Evolutionary conservation across 352 stramenopile genomes (phyloP), one percentile per base, ranked within the genome.

Genomic region (Phytophthora multivora): DNA sequence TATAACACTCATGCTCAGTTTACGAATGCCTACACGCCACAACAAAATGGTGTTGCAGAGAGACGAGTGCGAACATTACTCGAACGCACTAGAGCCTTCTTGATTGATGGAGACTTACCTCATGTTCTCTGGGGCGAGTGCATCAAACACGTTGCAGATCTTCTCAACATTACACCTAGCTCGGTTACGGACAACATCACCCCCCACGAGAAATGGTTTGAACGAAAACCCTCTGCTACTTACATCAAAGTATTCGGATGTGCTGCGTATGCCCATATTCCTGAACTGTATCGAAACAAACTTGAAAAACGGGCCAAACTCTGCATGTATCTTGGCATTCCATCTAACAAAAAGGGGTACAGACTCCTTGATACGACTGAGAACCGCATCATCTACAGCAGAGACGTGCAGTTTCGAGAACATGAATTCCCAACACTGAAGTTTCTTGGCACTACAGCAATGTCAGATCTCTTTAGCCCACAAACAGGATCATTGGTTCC

Each of bases 361-460:
- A 0, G 26, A 36, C 39, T 59, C 5, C 18, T 59, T 2, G 28
- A 50, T 3, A 51, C 51, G 7, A 35, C 16, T 2, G 43, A 54
- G 19, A 62, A 55, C 16, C 35, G 54, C 0, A 42, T 43, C 3
- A 40, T 61, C 0, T 53, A 53, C 23, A 53, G 30, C 6, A 13
- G 42, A 0, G 42, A 61, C 30, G 53, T 61, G 2, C 46, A 3
- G 2, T 61, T 48, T 12, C 41, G 53, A 0, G 53, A 53, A 53
- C 1, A 46, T 12, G 53, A 61, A 48, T 53, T 61, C 10, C 42
- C 42, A 16, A 25, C 15, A 12, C n/a, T 53, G 16, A 41, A 60
- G 0, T 60, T 52, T n/a, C n/a, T n/a, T n/a, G n/a, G n/a, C n/a
- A n/a, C n/a, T n/a, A n/a, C n/a, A n/a, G n/a, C n/a, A n/a, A n/a